These are phyloP conservation scores for Aspergillus nomiae DNA, from an alignment of 2,329 filamentous ascomycete genomes.

Conservation along the genomic window DNA sequence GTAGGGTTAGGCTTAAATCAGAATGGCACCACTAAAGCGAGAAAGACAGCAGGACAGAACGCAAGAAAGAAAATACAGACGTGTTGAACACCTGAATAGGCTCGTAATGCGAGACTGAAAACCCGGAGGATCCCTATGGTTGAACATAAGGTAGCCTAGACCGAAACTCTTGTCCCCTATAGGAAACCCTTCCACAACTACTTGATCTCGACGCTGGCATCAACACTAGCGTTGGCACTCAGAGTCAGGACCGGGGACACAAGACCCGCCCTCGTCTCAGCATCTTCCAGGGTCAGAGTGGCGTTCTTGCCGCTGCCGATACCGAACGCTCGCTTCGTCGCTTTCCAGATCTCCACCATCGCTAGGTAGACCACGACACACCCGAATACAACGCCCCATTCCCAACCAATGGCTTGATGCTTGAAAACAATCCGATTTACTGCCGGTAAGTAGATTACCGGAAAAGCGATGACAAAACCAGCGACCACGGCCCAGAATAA, in stretches of 20 bases:
- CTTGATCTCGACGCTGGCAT: conserved; percentile 27
- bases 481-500: conserved; percentile 65
- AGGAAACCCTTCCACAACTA: neutral
- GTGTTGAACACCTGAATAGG: conserved; percentile 19
- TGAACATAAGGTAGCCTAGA: conserved; percentile 7
- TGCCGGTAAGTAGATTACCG: conserved; percentile 66
- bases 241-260: conserved; percentile 23
- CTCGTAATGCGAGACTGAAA: neutral
- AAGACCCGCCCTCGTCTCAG: conserved; percentile 34
- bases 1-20: neutral
- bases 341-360: conserved; percentile 68
- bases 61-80: neutral
- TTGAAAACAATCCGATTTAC: conserved; percentile 67
- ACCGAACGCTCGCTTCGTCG: conserved; percentile 54
- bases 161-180: neutral
- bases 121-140: conserved; percentile 5
- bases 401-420: conserved; percentile 66
- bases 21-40: neutral
- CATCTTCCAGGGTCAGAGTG: conserved; percentile 34
- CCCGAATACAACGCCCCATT: conserved; percentile 68
- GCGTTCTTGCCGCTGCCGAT: conserved; percentile 38
- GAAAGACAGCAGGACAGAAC: neutral
- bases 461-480: conserved; percentile 59
- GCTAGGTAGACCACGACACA: conserved; percentile 61
- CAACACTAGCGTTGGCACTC: conserved; percentile 31